phyloP scores from a whole-genome alignment of 2,329 filamentous ascomycete genomes.

The Dactylonectria macrodidyma region DNA sequence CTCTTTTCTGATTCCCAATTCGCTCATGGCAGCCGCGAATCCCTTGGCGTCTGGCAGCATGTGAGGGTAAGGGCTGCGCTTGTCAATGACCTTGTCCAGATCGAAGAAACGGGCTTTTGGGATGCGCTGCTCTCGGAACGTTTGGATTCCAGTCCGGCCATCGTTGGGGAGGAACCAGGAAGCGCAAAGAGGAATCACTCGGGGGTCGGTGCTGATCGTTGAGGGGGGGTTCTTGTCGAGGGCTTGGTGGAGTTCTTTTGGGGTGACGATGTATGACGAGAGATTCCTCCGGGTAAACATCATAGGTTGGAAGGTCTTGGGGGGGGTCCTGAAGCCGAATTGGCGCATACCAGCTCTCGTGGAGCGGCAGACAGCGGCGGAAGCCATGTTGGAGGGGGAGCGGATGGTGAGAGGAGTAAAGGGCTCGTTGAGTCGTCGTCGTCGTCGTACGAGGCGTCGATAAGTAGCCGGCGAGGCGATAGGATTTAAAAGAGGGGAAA shows the following conservation, averaged over 20 bases:
- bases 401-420: slow-evolving; percentile 28
- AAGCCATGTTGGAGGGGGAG: slow-evolving; percentile 56
- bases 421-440: slow-evolving; percentile 36
- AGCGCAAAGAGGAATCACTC: slow-evolving; percentile 90
- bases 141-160: slow-evolving; percentile 82
- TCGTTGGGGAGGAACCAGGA: slow-evolving; percentile 98
- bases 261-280: slow-evolving; percentile 88
- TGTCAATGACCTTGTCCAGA: slow-evolving; percentile 91
- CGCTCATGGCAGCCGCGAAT: slow-evolving; percentile 91
- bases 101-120: slow-evolving; percentile 96
- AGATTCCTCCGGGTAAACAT: slow-evolving; percentile 61
- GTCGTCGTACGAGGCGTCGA: slow-evolving; percentile 43
- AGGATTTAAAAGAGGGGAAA: slow-evolving; percentile 20
- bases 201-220: slow-evolving; percentile 84
- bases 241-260: slow-evolving; percentile 84
- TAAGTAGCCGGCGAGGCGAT: slow-evolving; percentile 37
- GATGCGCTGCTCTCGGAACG: slow-evolving; percentile 87
- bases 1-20: slow-evolving; percentile 87
- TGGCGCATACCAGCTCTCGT: slow-evolving; percentile 57
- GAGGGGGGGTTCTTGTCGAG: slow-evolving; percentile 86
- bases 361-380: slow-evolving; percentile 59
- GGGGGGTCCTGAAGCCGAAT: slow-evolving; percentile 52
- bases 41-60: slow-evolving; percentile 89
- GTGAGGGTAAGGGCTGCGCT: slow-evolving; percentile 90
- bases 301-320: slow-evolving; percentile 50